Evolutionary conservation across 2,329 filamentous ascomycete species (phyloP), one percentile per base, ranked within the genome.

Genomic region (Talaromyces amestolkiae): DNA sequence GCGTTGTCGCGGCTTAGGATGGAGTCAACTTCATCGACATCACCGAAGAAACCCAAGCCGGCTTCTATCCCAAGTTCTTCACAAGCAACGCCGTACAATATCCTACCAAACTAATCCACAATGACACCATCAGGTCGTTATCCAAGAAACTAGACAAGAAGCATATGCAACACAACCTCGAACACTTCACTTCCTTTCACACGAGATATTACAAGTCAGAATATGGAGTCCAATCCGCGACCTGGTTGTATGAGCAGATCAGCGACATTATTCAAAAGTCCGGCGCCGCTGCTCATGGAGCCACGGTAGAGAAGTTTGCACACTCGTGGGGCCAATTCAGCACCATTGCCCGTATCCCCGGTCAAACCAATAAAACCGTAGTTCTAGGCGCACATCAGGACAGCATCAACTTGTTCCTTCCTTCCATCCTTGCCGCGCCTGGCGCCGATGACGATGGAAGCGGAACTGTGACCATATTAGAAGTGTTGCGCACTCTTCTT

Each of bases 361-460:
- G 94, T 64, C 86, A 91, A 81, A 90, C 86, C 66, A 89, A 95
- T 73, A 90, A 89, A 77, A 97, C 93, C 0, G 85, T 96, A 37
- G 89, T 97, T 24, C 89, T 97, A 70, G 93, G 94, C 61, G 93
- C 93, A 0, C 93, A 97, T 77, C 93, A 96, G 77, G 94, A 98
- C 78, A 96, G 91, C 72, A 96, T 97, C 80, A 98, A 98, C 79
- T 84, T 97, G 54, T 96, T 92, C 81, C 79, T 97, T 13, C 94
- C 93, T 0, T 91, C 90, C 2, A 82, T 96, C 41, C 84, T 97
- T 39, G 86, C 91, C 15, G 93, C 94, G 0, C 94, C 94, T 0
- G 94, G 94, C 54, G 93, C 94, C n/a, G 95, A 98, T 71, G 94
- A 98, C 71, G 94, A 97, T 75, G 94, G 93, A 68, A 93, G 90